Evolutionary conservation across 257 asterid genomes (phyloP).

Genomic region (Marsdenia floribunda): DNA sequence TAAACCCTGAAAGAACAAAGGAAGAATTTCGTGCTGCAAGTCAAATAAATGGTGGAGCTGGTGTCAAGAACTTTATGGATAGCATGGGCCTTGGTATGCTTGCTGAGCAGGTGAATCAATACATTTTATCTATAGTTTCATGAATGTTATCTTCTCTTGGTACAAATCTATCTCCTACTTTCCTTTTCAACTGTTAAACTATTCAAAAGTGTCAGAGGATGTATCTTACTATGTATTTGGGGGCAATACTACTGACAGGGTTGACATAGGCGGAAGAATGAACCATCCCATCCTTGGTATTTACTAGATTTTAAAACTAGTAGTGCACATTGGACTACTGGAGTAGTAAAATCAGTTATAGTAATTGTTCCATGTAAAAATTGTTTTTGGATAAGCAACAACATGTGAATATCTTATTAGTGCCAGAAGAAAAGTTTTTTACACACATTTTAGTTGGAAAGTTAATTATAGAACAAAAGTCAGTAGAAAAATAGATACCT

Average conservation of each 20-base stretch:
- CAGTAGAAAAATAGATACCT: neutral
- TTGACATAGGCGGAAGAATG: neutral
- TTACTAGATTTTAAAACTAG: neutral
- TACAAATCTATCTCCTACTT: neutral
- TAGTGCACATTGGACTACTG: neutral
- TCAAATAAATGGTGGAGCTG: conserved; percentile 32
- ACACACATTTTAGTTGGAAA: neutral
- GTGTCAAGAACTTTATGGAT: conserved; percentile 49
- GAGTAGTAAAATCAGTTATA: neutral
- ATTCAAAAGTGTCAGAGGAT: neutral
- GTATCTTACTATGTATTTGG: neutral
- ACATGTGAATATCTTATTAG: neutral
- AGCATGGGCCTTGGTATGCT: conserved; percentile 67
- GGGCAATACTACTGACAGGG: neutral
- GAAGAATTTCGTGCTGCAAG: conserved; percentile 43
- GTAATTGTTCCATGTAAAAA: neutral
- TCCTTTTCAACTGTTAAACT: neutral
- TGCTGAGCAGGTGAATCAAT: conserved; percentile 49
- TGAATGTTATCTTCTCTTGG: neutral
- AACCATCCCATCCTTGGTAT: neutral
- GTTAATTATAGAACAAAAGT: neutral
- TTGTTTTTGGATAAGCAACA: neutral
- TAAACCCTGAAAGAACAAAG: conserved; percentile 55
- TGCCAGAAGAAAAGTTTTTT: neutral
- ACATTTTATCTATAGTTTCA: neutral